These are phyloP conservation scores for Pleurotus cornucopiae DNA, from an alignment of 768 basidiomycete species.

Conservation along the genomic window DNA sequence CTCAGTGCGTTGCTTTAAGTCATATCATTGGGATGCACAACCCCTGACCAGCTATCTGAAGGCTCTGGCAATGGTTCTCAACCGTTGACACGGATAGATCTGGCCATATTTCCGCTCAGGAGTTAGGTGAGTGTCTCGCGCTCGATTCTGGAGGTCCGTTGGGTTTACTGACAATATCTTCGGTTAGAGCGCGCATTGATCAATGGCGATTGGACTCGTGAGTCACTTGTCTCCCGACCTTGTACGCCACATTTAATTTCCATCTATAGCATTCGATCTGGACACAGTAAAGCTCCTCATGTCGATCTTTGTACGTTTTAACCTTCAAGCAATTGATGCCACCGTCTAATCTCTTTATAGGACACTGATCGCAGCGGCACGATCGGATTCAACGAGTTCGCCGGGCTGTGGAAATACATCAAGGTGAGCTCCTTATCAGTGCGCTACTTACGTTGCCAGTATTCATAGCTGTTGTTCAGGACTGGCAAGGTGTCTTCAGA, in stretches of 20 bases:
- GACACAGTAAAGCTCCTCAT: conserved; percentile 86
- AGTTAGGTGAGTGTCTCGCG: conserved; percentile 51
- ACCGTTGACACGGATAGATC: conserved; percentile 70
- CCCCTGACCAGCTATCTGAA: conserved; percentile 60
- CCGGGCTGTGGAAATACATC: conserved; percentile 81
- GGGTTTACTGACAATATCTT: not conserved
- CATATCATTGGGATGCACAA: conserved; percentile 67
- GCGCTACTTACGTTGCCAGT: not conserved
- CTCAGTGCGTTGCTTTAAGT: conserved; percentile 63
- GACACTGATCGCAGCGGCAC: conserved; percentile 76
- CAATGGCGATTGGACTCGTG: conserved; percentile 74
- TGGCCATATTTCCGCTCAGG: conserved; percentile 56
- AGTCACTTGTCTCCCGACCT: conserved; percentile 21
- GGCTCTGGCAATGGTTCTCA: conserved; percentile 71
- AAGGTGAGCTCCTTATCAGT: conserved; percentile 33
- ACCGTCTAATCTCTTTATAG: conserved; percentile 16
- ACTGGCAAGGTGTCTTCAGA: conserved; percentile 82
- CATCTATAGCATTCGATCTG: conserved; percentile 64
- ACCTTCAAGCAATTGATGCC: not conserved
- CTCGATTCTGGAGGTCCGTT: not conserved
- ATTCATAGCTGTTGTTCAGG: conserved; percentile 28
- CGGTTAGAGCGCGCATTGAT: conserved; percentile 40
- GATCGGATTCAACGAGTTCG: conserved; percentile 79
- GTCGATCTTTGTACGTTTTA: conserved; percentile 64
- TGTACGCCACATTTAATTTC: too few relatives aligned